Evolutionary conservation across 768 basidiomycete species (phyloP).

Genomic region (Lepiota venenata): DNA sequence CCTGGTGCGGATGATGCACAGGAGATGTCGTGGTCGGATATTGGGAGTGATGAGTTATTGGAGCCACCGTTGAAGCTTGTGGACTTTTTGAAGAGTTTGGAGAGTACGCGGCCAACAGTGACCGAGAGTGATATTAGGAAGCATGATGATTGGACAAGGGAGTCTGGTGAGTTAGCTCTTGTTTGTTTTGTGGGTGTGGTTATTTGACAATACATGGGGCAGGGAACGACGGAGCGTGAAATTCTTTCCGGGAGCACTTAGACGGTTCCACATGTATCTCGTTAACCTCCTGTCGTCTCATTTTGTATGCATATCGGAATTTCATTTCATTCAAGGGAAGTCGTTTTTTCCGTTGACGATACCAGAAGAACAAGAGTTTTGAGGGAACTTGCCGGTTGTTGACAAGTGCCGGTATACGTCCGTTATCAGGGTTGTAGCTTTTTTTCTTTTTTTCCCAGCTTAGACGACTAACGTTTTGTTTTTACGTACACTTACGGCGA

Average conservation of each 20-base stretch:
- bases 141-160: slow-evolving; percentile 82
- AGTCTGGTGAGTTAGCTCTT: slow-evolving; percentile 57
- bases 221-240: slow-evolving; percentile 31
- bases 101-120: slow-evolving; percentile 83
- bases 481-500: too few relatives aligned
- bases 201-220: too few relatives aligned
- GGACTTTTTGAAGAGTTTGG: slow-evolving; percentile 83
- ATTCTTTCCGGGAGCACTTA: neutral
- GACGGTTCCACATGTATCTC: neutral
- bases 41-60: slow-evolving; percentile 84
- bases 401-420: too few relatives aligned
- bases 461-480: too few relatives aligned
- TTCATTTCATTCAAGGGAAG: neutral
- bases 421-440: too few relatives aligned
- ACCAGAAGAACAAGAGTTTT: too few relatives aligned
- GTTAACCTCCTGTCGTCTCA: neutral
- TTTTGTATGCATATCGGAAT: neutral
- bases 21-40: slow-evolving; percentile 88
- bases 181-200: slow-evolving; percentile 1
- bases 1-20: slow-evolving; percentile 84
- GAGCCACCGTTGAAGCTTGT: slow-evolving; percentile 78
- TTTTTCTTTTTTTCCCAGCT: too few relatives aligned
- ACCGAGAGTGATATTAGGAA: slow-evolving; percentile 81
- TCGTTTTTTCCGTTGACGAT: too few relatives aligned
- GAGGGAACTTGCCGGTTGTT: too few relatives aligned